Percentiles rank a stretch among this genome's conserved stretches.
Conservation (phyloP, 2,329 filamentous ascomycete genomes). For the Nectriaceae sp. region DNA sequence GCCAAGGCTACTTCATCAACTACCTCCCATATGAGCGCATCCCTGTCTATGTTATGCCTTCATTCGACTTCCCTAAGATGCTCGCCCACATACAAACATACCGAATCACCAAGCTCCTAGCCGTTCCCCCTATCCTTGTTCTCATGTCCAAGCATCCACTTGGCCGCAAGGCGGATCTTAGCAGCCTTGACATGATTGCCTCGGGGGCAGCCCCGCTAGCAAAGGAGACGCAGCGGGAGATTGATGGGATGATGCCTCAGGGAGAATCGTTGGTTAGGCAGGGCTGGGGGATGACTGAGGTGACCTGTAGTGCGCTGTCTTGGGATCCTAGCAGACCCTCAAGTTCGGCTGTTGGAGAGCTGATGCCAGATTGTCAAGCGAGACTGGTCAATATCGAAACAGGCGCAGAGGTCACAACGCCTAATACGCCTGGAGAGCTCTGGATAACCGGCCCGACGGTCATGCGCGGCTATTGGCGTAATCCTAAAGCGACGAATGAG, state of each 20-base stretch:
- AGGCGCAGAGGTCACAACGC: conserved; percentile 48
- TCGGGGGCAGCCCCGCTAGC: conserved; percentile 72
- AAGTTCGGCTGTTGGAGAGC: conserved; percentile 28
- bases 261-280: conserved; percentile 51
- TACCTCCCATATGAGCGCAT: conserved; percentile 56
- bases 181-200: conserved; percentile 59
- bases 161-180: conserved; percentile 67
- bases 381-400: conserved; percentile 64
- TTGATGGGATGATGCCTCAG: conserved; percentile 51
- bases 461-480: conserved; percentile 77
- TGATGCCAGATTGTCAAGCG: conserved; percentile 51
- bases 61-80: conserved; percentile 75
- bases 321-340: conserved; percentile 64
- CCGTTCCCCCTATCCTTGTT: conserved; percentile 77
- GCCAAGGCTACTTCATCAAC: conserved; percentile 70
- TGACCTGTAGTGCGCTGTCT: conserved; percentile 69
- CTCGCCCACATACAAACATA: conserved; percentile 68
- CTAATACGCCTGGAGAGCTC: conserved; percentile 66
- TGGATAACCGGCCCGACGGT: conserved; percentile 73
- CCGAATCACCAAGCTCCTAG: conserved; percentile 64
- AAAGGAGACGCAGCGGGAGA: conserved; percentile 47
- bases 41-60: conserved; percentile 76
- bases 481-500: conserved; percentile 64
- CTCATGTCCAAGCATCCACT: conserved; percentile 71
- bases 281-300: conserved; percentile 88